Conservation (phyloP, 768 basidiomycete species). For the Kwoniella mangroviensis region DNA sequence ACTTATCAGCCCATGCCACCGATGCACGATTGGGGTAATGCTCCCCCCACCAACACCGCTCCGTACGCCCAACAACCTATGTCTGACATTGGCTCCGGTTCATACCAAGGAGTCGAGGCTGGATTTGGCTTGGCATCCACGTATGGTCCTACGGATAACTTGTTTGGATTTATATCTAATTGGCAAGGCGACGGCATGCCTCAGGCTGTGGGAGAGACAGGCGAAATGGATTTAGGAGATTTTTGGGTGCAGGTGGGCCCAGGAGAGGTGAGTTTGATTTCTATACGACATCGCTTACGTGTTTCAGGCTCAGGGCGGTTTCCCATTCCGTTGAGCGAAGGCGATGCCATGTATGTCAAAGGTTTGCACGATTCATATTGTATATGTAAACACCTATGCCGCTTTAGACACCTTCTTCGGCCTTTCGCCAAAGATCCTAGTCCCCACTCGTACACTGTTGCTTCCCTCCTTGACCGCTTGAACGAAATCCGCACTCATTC, state of each 20-base stretch:
- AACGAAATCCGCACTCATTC: constrained; percentile 95
- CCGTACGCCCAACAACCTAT: constrained; percentile 40
- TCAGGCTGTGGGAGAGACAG: constrained; percentile 17
- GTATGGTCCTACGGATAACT: constrained; percentile 43
- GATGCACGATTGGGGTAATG: too few relatives aligned
- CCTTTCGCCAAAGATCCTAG: constrained; percentile 81
- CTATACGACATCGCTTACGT: neutral
- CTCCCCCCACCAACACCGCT: constrained; percentile 2
- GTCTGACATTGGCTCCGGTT: constrained; percentile 20
- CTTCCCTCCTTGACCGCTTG: constrained; percentile 81
- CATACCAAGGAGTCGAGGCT: neutral
- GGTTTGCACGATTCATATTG: neutral
- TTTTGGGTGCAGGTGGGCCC: constrained; percentile 53
- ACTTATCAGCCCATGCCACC: too few relatives aligned
- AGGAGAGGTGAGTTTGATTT: constrained; percentile 40
- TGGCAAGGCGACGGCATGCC: constrained; percentile 7
- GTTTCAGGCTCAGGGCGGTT: constrained; percentile 47
- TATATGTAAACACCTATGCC: neutral
- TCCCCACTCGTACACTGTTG: constrained; percentile 87
- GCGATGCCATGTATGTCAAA: neutral
- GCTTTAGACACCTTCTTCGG: constrained; percentile 61
- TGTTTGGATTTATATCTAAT: constrained; percentile 34
- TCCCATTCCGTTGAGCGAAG: constrained; percentile 39
- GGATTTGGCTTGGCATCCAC: constrained; percentile 11
- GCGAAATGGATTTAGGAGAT: constrained; percentile 44